A percentile compares a stretch with the other conserved stretches of the same genome.
These are phyloP conservation scores for Litchi chinensis DNA, from an alignment of 345 rosid species.

Conservation along the genomic window DNA sequence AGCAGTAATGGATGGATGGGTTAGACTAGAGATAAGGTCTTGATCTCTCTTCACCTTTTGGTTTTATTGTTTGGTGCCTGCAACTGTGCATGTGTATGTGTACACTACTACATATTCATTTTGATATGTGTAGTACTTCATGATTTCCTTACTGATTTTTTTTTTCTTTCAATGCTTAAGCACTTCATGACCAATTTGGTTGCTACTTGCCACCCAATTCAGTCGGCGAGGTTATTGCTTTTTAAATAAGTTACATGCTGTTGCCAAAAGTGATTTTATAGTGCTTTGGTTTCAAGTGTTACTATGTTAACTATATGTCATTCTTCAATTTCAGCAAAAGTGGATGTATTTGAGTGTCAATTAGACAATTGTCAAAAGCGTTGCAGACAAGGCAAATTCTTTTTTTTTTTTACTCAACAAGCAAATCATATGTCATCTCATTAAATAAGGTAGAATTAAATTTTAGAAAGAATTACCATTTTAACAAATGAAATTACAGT, in stretches of 20 bases:
- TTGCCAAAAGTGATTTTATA: background rate
- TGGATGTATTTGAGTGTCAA: no score
- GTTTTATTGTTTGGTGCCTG: slow-evolving; percentile 7
- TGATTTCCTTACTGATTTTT: slow-evolving; percentile 21
- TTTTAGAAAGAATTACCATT: no score
- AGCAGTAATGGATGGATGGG: slow-evolving; percentile 2
- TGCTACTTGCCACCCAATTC: background rate
- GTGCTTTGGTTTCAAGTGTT: background rate
- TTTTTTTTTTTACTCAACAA: no score
- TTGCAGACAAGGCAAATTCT: no score
- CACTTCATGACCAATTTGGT: background rate
- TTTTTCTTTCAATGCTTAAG: background rate
- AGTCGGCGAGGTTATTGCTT: background rate
- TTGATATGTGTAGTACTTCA: background rate
- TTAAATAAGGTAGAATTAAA: no score
- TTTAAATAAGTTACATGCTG: background rate
- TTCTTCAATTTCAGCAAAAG: no score
- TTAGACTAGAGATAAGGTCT: slow-evolving; percentile 30
- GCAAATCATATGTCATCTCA: no score
- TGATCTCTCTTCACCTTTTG: no score
- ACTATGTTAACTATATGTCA: no score
- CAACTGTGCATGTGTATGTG: slow-evolving; percentile 2
- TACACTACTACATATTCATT: slow-evolving; percentile 1
- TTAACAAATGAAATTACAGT: no score
- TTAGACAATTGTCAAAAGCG: no score